Evolutionary conservation across 495 filamentous ascomycete genomes (phyloP).

Genomic region (Parathielavia appendiculata): DNA sequence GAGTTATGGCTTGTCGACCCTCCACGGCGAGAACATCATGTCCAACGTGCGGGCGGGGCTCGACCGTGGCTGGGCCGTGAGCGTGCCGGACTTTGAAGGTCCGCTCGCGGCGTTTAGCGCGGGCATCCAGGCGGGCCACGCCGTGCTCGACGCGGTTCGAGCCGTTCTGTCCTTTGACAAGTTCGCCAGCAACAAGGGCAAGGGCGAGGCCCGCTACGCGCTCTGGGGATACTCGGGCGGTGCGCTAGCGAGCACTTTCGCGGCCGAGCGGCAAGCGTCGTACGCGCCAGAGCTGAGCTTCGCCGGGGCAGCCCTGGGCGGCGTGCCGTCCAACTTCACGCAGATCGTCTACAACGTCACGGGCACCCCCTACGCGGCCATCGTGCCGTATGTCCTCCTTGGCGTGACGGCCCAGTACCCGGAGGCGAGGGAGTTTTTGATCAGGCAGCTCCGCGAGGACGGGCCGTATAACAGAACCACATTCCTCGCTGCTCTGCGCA

Average conservation of each 20-base stretch:
- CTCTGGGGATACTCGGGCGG: slow-evolving; percentile 57
- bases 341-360: not conserved
- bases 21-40: slow-evolving; percentile 21
- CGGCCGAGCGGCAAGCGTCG: slow-evolving; percentile 45
- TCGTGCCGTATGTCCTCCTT: too few relatives aligned
- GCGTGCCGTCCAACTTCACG: slow-evolving; percentile 36
- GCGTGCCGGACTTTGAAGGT: slow-evolving; percentile 47
- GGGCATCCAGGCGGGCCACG: slow-evolving; percentile 37
- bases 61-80: slow-evolving; percentile 42
- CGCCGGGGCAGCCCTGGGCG: slow-evolving; percentile 48
- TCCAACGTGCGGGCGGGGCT: slow-evolving; percentile 16
- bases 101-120: slow-evolving; percentile 39
- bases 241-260: slow-evolving; percentile 50
- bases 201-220: slow-evolving; percentile 22
- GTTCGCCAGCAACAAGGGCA: too few relatives aligned
- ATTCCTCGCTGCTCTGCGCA: slow-evolving; percentile 31
- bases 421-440: slow-evolving; percentile 21
- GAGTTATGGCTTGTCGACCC: slow-evolving; percentile 17
- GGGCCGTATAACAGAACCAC: too few relatives aligned
- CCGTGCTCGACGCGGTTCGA: slow-evolving; percentile 45
- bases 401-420: slow-evolving; percentile 39
- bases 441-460: not conserved
- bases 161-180: slow-evolving; percentile 28
- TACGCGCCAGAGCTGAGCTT: slow-evolving; percentile 54
- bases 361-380: too few relatives aligned